These are phyloP conservation scores for Laburnicola sp. DNA, from an alignment of 2,329 filamentous ascomycete species.

Conservation along the genomic window DNA sequence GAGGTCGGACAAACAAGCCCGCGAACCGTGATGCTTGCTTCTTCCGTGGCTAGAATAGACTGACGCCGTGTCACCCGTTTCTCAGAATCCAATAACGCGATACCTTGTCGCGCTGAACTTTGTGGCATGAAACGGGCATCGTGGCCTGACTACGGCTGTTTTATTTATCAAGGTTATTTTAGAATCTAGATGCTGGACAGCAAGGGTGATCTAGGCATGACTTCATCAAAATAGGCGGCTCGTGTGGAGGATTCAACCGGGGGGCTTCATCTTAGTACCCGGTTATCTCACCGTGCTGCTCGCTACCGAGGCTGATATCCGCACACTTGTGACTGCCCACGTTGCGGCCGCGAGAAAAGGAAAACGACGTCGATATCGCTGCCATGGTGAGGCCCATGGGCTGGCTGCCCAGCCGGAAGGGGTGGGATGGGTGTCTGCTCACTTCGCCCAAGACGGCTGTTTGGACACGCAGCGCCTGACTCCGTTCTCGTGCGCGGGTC, in stretches of 20 bases:
- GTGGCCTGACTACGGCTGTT: background rate
- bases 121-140: too few relatives aligned
- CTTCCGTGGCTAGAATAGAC: too few relatives aligned
- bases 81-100: too few relatives aligned
- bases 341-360: too few relatives aligned
- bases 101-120: too few relatives aligned
- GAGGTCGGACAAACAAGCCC: too few relatives aligned
- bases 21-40: too few relatives aligned
- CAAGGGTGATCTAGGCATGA: background rate
- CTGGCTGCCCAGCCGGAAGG: slow-evolving; percentile 1
- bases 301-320: background rate
- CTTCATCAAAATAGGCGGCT: background rate
- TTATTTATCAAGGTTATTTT: too few relatives aligned
- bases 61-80: too few relatives aligned
- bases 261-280: background rate
- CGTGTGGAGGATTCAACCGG: slow-evolving; percentile 2
- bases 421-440: background rate
- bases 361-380: background rate
- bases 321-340: too few relatives aligned
- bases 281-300: background rate
- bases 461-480: background rate
- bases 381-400: background rate
- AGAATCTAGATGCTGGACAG: too few relatives aligned
- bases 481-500: slow-evolving; percentile 3
- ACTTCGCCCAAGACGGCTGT: background rate